Base-by-base conservation (phyloP, 2,329 filamentous ascomycete genomes). In the Apiospora rasikravindrae region DNA sequence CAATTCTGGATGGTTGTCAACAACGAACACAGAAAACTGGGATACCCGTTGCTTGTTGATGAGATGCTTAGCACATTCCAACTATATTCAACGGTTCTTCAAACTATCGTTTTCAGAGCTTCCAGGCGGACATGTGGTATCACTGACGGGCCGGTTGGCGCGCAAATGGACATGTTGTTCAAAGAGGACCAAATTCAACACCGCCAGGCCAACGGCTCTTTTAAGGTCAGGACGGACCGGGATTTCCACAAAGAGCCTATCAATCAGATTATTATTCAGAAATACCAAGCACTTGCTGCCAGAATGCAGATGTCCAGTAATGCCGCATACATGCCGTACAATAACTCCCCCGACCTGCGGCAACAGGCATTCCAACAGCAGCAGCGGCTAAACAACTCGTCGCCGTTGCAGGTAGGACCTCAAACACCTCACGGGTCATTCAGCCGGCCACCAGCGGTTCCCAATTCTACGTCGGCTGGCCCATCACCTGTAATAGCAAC, bases 31-130 rank as follows among this genome's bases (percentile, higher is more conserved):
- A 76, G 73, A 37, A 47, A 66, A 26, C 81, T 85, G 53, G 78
- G 80, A 1, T 88, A 85, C 75, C 90, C 90, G 4, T 87, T 90
- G 6, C 80, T 90, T n/a, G 84, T 88, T 45, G 83, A 85, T 70
- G 90, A 92, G 75, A 80, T 93, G 40, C 78, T 84, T 5, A 77
- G 79, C n/a, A 75, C 80, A 16, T 82, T 92, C 47, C 77, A 79
- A 7, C 78, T 91, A 16, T 78, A 77, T 10, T 92, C 90, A 0
- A 77, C 81, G 0, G 82, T 86, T 0, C 80, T 93, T 8, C 88
- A 90, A 75, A 80, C 78, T 1, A 86, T 90, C 40, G 80, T 90
- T 3, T 92, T 91, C 76, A 84, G 84, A 37, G 83, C 86, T 5
- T 83, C 84, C 14, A 78, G 86, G 67, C 85, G 88, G 51, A 82